phyloP scores from a whole-genome alignment of 2,329 filamentous ascomycete species.

The Arthroderma sp. region DNA sequence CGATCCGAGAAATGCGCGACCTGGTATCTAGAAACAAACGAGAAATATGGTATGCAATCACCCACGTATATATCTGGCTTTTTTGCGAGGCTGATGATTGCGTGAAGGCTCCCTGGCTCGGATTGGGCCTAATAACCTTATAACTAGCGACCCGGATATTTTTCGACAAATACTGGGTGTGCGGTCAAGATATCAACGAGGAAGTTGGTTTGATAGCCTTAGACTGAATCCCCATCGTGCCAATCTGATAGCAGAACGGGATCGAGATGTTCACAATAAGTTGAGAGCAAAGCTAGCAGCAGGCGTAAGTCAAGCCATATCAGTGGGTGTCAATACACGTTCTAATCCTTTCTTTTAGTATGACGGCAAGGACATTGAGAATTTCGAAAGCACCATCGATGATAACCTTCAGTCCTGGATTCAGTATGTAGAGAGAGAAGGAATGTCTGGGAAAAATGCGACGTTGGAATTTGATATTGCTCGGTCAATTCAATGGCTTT shows the following conservation, averaged over 20 bases:
- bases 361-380: too few relatives aligned
- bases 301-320: too few relatives aligned
- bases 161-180: slow-evolving; percentile 4
- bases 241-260: too few relatives aligned
- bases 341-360: too few relatives aligned
- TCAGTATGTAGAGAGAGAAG: slow-evolving; percentile 1
- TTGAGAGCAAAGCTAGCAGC: too few relatives aligned
- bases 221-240: slow-evolving; percentile 3
- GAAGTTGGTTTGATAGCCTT: slow-evolving; percentile 4
- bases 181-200: slow-evolving; percentile 3
- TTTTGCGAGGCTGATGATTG: too few relatives aligned
- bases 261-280: too few relatives aligned
- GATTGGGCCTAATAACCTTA: slow-evolving; percentile 6
- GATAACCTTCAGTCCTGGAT: slow-evolving; percentile 3
- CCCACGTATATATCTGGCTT: too few relatives aligned
- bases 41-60: background rate
- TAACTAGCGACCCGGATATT: slow-evolving; percentile 2
- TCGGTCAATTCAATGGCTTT: slow-evolving; percentile 3
- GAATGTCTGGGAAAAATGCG: slow-evolving; percentile 3
- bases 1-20: background rate
- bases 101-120: slow-evolving; percentile 3
- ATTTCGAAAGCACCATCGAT: slow-evolving; percentile 1
- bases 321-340: too few relatives aligned
- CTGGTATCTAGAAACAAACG: background rate
- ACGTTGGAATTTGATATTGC: slow-evolving; percentile 6